These are phyloP conservation scores for Nicotiana otophora DNA, from an alignment of 257 asterid species.

Conservation along the genomic window DNA sequence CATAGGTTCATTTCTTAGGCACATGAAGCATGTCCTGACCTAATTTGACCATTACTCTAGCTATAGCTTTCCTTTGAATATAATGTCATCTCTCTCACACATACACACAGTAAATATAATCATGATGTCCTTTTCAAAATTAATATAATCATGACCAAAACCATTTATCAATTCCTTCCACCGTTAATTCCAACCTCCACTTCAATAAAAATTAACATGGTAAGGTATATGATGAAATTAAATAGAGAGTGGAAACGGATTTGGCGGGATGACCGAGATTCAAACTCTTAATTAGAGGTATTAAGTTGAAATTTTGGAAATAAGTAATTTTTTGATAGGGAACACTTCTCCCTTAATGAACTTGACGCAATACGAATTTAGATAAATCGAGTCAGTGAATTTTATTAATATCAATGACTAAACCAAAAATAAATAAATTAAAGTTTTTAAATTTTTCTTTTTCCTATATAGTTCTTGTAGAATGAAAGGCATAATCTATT, in stretches of 20 bases:
- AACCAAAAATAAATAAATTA: too few relatives aligned
- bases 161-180: neutral
- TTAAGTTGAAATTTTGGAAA: too few relatives aligned
- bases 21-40: conserved; percentile 1
- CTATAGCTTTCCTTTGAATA: neutral
- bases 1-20: conserved; percentile 9
- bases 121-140: neutral
- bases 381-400: too few relatives aligned
- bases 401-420: too few relatives aligned
- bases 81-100: neutral
- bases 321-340: too few relatives aligned
- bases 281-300: too few relatives aligned
- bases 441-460: too few relatives aligned
- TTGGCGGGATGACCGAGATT: too few relatives aligned
- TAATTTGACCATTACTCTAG: conserved; percentile 1
- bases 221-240: neutral
- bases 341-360: too few relatives aligned
- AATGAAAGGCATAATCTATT: neutral
- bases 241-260: too few relatives aligned
- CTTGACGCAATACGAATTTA: too few relatives aligned
- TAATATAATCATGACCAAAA: too few relatives aligned
- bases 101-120: neutral
- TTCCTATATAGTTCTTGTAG: neutral
- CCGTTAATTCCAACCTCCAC: neutral
- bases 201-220: neutral